These are phyloP conservation scores for Lentinus tigrinus DNA, from an alignment of 768 basidiomycete genomes.

Conservation along the genomic window DNA sequence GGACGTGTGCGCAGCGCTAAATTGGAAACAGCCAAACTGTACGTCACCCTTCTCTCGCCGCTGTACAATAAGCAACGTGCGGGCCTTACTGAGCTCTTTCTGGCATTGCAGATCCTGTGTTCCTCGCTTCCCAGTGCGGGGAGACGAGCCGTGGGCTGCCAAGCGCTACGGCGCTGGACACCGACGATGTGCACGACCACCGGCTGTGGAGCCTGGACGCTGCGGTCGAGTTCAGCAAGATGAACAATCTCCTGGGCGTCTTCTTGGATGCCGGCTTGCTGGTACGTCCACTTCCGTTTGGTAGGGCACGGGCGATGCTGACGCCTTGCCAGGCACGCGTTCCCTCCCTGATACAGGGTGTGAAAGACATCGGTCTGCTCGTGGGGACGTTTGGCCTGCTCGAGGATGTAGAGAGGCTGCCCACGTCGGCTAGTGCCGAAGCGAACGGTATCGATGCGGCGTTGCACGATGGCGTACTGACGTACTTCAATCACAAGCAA, in stretches of 20 bases:
- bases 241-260: conserved; percentile 90
- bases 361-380: conserved; percentile 85
- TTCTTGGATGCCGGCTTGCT: conserved; percentile 85
- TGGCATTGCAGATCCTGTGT: conserved; percentile 76
- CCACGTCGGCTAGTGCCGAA: conserved; percentile 36
- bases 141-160: conserved; percentile 42
- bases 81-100: conserved; percentile 5
- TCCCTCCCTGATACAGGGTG: conserved; percentile 84
- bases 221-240: conserved; percentile 90
- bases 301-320: conserved; percentile 10
- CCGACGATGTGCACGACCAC: conserved; percentile 44
- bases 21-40: conserved; percentile 99
- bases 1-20: conserved; percentile 84
- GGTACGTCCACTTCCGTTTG: conserved; percentile 44
- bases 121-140: conserved; percentile 89
- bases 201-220: conserved; percentile 74
- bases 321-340: conserved; percentile 65
- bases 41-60: conserved; percentile 31
- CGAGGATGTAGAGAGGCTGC: conserved; percentile 37
- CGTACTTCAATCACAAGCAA: conserved; percentile 63
- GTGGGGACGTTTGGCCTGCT: conserved; percentile 78
- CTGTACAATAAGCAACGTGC: background rate
- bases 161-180: conserved; percentile 38
- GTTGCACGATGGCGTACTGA: conserved; percentile 60
- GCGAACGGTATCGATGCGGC: conserved; percentile 67